These are phyloP conservation scores for Polyporus arcularius DNA, from an alignment of 768 basidiomycete species.

Conservation along the genomic window DNA sequence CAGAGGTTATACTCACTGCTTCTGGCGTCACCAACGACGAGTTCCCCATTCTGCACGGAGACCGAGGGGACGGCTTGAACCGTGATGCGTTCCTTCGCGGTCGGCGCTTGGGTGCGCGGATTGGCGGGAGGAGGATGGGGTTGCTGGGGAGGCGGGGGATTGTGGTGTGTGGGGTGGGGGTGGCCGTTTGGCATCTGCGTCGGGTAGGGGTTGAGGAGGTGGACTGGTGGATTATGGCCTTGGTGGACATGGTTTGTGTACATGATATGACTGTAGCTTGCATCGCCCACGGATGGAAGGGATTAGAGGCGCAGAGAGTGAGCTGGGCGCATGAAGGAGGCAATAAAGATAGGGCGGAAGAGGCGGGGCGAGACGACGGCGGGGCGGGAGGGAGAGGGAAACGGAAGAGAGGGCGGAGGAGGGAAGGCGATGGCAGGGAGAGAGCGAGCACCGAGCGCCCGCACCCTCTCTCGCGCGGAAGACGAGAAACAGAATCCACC, in stretches of 20 bases:
- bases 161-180: slow-evolving; percentile 21
- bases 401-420: slow-evolving; percentile 13
- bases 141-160: slow-evolving; percentile 18
- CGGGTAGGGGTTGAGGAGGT: slow-evolving; percentile 36
- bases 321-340: slow-evolving; percentile 25
- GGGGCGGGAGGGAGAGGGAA: slow-evolving; percentile 3
- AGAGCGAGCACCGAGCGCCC: slow-evolving; percentile 11
- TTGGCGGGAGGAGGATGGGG: slow-evolving; percentile 13
- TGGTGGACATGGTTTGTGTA: slow-evolving; percentile 51
- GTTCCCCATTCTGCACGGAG: slow-evolving; percentile 64
- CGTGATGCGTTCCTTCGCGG: slow-evolving; percentile 60
- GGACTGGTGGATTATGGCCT: slow-evolving; percentile 38
- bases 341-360: slow-evolving; percentile 28
- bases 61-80: slow-evolving; percentile 79
- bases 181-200: slow-evolving; percentile 35
- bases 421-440: slow-evolving; percentile 18
- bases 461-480: slow-evolving; percentile 18
- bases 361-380: slow-evolving; percentile 5
- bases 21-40: slow-evolving; percentile 72
- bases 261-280: slow-evolving; percentile 55
- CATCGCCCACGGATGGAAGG: slow-evolving; percentile 50
- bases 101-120: slow-evolving; percentile 23
- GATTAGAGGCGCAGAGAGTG: slow-evolving; percentile 30
- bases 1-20: slow-evolving; percentile 54
- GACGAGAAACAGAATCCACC: slow-evolving; percentile 17